phyloP scores from a whole-genome alignment of 1,284 basidiomycete genomes.

The Irpex sp. region DNA sequence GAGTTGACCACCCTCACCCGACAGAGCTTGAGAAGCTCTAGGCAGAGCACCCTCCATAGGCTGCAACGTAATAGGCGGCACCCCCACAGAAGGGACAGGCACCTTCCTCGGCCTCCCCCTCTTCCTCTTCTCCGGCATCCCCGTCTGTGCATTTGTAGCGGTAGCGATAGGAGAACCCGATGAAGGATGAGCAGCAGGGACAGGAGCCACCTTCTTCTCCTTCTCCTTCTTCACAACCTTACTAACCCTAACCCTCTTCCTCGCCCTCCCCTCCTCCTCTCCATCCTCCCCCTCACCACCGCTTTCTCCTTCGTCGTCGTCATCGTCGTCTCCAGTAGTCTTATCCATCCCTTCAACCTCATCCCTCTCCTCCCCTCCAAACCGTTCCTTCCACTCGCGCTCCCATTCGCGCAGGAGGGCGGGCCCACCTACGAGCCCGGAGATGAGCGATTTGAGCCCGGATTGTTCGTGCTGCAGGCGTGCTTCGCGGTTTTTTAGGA shows the following conservation, averaged over 20 bases:
- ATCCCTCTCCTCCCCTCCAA: slow-evolving; percentile 73
- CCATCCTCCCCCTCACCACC: slow-evolving; percentile 58
- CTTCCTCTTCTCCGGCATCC: slow-evolving; percentile 71
- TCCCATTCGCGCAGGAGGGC: slow-evolving; percentile 72
- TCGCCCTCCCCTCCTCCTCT: slow-evolving; percentile 41
- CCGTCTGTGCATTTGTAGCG: too few species aligned
- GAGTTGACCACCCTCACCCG: neutral
- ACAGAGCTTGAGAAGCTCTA: slow-evolving; percentile 14
- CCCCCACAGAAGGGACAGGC: slow-evolving; percentile 29
- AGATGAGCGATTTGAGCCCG: slow-evolving; percentile 63
- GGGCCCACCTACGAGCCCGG: slow-evolving; percentile 67
- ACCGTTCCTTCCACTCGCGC: slow-evolving; percentile 62
- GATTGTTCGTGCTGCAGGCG: slow-evolving; percentile 70
- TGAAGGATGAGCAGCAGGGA: too few species aligned
- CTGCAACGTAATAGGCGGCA: slow-evolving; percentile 13
- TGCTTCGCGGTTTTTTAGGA: slow-evolving; percentile 69
- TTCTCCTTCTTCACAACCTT: slow-evolving; percentile 36
- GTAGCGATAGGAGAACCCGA: too few species aligned
- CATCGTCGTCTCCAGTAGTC: slow-evolving; percentile 44
- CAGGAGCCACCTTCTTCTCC: slow-evolving; percentile 28
- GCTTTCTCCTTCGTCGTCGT: slow-evolving; percentile 54
- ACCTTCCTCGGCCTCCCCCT: slow-evolving; percentile 70
- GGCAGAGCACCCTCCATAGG: slow-evolving; percentile 10
- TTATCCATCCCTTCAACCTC: slow-evolving; percentile 48
- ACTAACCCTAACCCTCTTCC: slow-evolving; percentile 51